Percentiles rank a stretch among this genome's conserved stretches.
Conservation (phyloP, 2,329 filamentous ascomycete genomes). For the Fusarium odoratissimum region DNA sequence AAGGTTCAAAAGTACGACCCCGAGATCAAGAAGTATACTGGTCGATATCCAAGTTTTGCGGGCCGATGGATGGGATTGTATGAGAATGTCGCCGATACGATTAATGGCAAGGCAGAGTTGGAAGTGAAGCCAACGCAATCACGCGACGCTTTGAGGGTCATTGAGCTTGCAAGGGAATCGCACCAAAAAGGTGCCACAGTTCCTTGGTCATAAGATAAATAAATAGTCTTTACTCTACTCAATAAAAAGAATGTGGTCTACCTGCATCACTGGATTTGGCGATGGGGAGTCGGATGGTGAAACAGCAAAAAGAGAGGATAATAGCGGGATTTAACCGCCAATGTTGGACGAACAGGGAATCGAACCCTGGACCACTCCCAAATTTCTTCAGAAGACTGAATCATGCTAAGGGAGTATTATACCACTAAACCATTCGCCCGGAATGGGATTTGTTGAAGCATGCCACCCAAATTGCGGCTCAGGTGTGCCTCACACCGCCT, state of each 20-base stretch:
- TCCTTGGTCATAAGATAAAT: conserved; percentile 30
- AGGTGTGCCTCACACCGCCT: accelerated
- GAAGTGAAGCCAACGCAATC: conserved; percentile 54
- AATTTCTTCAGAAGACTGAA: background rate
- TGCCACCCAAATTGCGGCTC: accelerated
- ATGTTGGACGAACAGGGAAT: conserved; percentile 27
- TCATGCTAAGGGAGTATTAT: conserved; percentile 32
- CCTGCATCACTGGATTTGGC: accelerated
- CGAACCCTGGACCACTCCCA: conserved; percentile 33
- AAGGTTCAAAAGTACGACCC: conserved; percentile 47
- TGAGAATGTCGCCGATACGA: conserved; percentile 52
- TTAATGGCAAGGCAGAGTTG: conserved; percentile 53
- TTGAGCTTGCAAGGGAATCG: conserved; percentile 55
- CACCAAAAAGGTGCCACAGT: conserved; percentile 49
- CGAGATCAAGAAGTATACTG: conserved; percentile 49
- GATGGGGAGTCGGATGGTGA: too few relatives aligned
- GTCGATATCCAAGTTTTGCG: conserved; percentile 52
- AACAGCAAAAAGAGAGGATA: conserved; percentile 1
- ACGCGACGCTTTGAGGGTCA: conserved; percentile 52
- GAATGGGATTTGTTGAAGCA: background rate
- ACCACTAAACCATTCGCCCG: conserved; percentile 33
- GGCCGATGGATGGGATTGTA: conserved; percentile 56
- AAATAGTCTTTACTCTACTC: accelerated
- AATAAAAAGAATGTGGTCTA: background rate
- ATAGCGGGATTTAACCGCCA: conserved; percentile 7